Base-by-base conservation (phyloP, 441 rosid species). In the Erodium moschatum region DNA sequence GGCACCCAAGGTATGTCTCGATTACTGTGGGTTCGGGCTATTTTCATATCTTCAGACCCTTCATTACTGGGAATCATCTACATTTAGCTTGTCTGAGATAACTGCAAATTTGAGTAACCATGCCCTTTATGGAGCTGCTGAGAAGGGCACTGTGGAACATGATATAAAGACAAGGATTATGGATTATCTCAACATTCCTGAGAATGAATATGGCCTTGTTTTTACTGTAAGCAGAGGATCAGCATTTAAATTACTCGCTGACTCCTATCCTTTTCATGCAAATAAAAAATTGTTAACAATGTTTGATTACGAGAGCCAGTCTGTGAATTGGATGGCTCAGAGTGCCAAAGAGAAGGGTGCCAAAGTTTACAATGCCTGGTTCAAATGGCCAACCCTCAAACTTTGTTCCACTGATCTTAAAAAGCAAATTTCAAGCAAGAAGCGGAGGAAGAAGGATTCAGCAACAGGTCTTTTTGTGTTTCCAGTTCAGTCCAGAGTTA, bases 181-280 rank as follows among this genome's bases (percentile, higher is more conserved):
- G 96, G 98, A 93, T 72, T 85, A 89, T 77, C 73, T 93, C 81
- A 93, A 93, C 83, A 93, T 93, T 58, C 98, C 98, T 67, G 98
- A 93, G 85, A 84, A 83, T 72, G 98, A 93, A 69, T 91, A 93
- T 78, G 97, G 97, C 48, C 92, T 93, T 79, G 97, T 93, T 42
- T 93, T 93, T 72, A 93, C 98, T 1, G 97, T 89, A 15, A 93
- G 96, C 62, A 87, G 98, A 82, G 98, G 98, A 19, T 93, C 97
- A 11, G 98, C 97, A 3, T 93, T 91, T 40, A 91, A 86, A 63
- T 83, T 93, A 80, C 78, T 93, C 10, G 95, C 97, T 0, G 96
- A 91, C 40, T 89, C 96, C 0, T 93, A 93, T 71, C 98, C 97
- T 9, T 93, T 93, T 67, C 92, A 93, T 38, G 80, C 96, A 2